phyloP scores from a whole-genome alignment of 139 green algal species.

The Pleodorina starrii region DNA sequence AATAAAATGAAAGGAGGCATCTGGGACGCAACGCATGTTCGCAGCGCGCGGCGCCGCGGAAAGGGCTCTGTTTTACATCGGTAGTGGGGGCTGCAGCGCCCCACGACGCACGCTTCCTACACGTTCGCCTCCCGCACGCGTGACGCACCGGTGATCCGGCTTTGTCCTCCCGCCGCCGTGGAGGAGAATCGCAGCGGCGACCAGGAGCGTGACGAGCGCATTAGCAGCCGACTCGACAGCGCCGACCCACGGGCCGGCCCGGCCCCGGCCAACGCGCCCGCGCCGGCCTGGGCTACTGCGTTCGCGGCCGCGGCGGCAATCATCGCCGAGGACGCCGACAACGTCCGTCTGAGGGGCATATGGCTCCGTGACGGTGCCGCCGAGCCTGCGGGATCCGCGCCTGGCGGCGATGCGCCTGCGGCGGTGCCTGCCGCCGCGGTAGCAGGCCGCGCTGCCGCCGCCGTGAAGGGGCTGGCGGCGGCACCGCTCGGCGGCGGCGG shows the following conservation, averaged over 20 bases:
- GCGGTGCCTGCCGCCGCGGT: too few species aligned
- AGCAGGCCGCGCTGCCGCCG: too few species aligned
- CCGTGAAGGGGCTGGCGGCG: too few species aligned
- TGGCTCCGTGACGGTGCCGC: not conserved
- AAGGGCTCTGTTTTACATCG: too few species aligned
- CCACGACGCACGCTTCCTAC: not conserved
- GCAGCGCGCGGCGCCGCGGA: too few species aligned
- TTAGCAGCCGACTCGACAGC: not conserved
- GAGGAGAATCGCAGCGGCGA: slow-evolving; percentile 13
- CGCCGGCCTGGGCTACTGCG: not conserved
- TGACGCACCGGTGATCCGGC: too few species aligned
- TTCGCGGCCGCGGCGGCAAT: not conserved
- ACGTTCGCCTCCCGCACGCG: not conserved
- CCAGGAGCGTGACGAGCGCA: slow-evolving; percentile 2
- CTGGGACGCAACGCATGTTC: too few species aligned
- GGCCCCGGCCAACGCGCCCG: not conserved
- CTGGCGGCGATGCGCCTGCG: not conserved
- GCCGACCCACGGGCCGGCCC: not conserved
- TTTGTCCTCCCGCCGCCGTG: too few species aligned
- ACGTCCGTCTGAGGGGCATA: not conserved
- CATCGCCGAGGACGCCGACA: not conserved
- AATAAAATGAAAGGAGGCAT: too few species aligned
- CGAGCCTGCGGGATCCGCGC: too few species aligned
- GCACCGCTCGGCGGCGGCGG: too few species aligned
- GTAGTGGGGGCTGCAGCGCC: too few species aligned